Conservation (phyloP, 2,329 filamentous ascomycete genomes). For the Claviceps lovelessii region DNA sequence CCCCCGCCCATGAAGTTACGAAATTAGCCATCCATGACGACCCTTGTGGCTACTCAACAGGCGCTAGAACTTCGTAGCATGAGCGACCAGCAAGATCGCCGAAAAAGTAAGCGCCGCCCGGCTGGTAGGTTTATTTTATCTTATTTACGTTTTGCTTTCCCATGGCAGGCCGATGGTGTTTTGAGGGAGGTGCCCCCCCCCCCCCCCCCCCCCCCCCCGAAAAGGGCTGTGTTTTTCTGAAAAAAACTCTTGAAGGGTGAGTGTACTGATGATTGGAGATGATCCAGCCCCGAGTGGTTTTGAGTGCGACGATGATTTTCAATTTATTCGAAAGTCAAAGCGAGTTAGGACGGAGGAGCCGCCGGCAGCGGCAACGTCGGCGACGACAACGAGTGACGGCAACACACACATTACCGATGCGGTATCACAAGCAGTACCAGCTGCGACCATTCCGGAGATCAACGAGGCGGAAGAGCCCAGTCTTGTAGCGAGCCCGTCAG, state of each 20-base stretch:
- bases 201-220: too few relatives aligned
- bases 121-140: slow-evolving; percentile 34
- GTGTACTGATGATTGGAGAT: not conserved
- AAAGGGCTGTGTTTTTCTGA: too few relatives aligned
- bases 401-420: not conserved
- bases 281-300: slow-evolving; percentile 31
- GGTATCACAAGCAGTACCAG: not conserved
- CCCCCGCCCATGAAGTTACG: slow-evolving; percentile 5
- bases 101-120: slow-evolving; percentile 46
- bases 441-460: slow-evolving; percentile 9
- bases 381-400: not conserved
- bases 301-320: slow-evolving; percentile 65
- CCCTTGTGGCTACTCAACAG: slow-evolving; percentile 48
- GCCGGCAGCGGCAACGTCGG: slow-evolving; percentile 21
- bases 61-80: slow-evolving; percentile 56
- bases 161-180: too few relatives aligned
- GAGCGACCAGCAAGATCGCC: slow-evolving; percentile 48
- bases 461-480: not conserved
- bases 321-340: slow-evolving; percentile 56
- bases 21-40: slow-evolving; percentile 51
- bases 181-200: not conserved
- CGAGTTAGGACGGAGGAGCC: slow-evolving; percentile 43
- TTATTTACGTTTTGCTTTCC: not conserved
- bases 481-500: slow-evolving; percentile 5
- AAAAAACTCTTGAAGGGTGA: too few relatives aligned